Percentiles rank a stretch among this genome's conserved stretches.
phyloP scores from a whole-genome alignment of 169 alveolate genomes.

The Blepharisma undulans region DNA sequence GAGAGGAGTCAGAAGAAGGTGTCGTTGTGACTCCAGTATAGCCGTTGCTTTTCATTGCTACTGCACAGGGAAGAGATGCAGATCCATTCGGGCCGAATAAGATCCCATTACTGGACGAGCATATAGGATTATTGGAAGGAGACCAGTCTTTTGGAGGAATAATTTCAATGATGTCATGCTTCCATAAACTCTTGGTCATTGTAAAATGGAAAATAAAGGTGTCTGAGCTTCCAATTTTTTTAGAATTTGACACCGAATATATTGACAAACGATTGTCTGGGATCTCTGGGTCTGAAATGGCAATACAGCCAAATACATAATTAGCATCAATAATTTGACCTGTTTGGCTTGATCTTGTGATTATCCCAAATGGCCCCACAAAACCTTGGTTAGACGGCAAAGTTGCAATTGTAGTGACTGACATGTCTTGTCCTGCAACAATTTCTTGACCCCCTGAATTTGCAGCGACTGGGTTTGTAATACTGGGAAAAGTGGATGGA shows the following conservation, averaged over 20 bases:
- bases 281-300: background rate
- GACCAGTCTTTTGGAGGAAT: background rate
- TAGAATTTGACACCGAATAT: background rate
- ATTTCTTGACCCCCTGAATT: background rate
- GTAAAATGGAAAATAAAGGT: background rate
- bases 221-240: background rate
- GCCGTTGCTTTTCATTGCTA: background rate
- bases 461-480: background rate
- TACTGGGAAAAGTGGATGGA: background rate
- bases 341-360: background rate
- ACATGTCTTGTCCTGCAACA: background rate
- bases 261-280: background rate
- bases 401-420: background rate
- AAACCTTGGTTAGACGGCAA: background rate
- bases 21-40: background rate
- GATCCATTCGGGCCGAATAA: background rate
- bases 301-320: background rate
- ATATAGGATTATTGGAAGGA: background rate
- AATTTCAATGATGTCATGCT: background rate
- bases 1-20: background rate
- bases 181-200: background rate
- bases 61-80: background rate
- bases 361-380: conserved; percentile 1
- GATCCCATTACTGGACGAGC: background rate
- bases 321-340: conserved; percentile 1